Evolutionary conservation across 1,139 yeast species (phyloP).

Genomic region (Saccharomycopsis phalli): DNA sequence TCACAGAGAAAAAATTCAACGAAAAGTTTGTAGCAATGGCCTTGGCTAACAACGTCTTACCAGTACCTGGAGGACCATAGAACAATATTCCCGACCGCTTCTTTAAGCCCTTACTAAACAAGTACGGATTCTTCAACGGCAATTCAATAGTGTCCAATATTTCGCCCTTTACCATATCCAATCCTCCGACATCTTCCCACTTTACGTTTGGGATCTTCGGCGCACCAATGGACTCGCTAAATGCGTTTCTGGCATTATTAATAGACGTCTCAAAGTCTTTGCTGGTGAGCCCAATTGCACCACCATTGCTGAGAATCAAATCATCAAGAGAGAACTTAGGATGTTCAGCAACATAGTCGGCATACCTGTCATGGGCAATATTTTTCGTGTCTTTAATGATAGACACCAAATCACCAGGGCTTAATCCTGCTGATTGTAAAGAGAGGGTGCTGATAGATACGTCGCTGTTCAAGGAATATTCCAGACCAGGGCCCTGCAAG

Average conservation of each 20-base stretch:
- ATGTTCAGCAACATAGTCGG: conserved; percentile 23
- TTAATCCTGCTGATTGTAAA: conserved; percentile 84
- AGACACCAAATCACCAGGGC: conserved; percentile 73
- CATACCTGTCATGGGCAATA: conserved; percentile 34
- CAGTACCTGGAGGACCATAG: conserved; percentile 98
- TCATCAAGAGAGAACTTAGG: conserved; percentile 22
- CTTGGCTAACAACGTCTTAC: conserved; percentile 88
- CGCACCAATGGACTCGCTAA: conserved; percentile 92
- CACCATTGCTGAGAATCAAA: conserved; percentile 34
- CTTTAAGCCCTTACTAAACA: conserved; percentile 80
- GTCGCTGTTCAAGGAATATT: conserved; percentile 37
- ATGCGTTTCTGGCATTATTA: conserved; percentile 75
- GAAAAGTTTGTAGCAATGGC: conserved; percentile 95
- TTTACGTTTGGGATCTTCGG: conserved; percentile 91
- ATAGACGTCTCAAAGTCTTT: conserved; percentile 67
- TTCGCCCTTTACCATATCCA: conserved; percentile 83
- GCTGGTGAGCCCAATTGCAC: conserved; percentile 46
- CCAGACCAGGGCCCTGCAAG: conserved; percentile 23
- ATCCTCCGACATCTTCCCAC: conserved; percentile 94
- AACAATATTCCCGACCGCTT: conserved; percentile 90
- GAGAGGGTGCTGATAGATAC: conserved; percentile 56
- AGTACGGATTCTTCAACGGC: conserved; percentile 89
- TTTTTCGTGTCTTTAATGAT: conserved; percentile 61
- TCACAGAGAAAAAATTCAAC: conserved; percentile 86
- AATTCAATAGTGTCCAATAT: conserved; percentile 91